Evolutionary conservation across 495 filamentous ascomycete genomes (phyloP).

Genomic region (Neurospora tetrasperma): DNA sequence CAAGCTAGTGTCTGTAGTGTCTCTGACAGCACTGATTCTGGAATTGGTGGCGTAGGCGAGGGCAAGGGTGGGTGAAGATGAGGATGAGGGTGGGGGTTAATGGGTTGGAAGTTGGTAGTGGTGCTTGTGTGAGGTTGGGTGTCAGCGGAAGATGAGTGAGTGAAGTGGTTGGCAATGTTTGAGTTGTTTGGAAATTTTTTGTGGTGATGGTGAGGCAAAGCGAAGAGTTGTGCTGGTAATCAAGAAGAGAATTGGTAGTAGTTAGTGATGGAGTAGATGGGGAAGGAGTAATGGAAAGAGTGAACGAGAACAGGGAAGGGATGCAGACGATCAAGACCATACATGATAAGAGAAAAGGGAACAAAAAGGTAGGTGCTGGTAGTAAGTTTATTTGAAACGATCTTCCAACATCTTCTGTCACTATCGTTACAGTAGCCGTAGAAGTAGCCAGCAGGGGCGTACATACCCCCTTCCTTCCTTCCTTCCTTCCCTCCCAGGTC

Average conservation of each 20-base stretch:
- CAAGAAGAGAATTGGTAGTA: background rate
- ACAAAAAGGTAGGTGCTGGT: no score
- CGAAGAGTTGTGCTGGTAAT: background rate
- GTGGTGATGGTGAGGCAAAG: background rate
- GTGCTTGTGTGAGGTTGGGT: background rate
- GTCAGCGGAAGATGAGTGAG: background rate
- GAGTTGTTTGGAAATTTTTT: background rate
- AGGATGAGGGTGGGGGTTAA: background rate
- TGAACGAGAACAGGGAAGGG: background rate
- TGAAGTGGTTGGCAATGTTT: background rate
- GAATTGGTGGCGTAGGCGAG: background rate
- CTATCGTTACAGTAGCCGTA: background rate
- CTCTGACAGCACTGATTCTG: background rate
- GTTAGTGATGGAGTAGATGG: background rate
- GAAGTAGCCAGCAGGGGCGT: background rate
- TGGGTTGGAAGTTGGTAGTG: background rate
- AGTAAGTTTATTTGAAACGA: no score
- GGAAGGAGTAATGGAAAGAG: background rate
- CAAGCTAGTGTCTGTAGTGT: background rate
- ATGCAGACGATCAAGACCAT: background rate
- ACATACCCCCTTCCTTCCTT: background rate
- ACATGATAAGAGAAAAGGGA: background rate
- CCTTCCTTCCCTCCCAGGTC: background rate
- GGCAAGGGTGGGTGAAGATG: background rate
- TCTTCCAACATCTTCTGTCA: background rate